Evolutionary conservation across 177 flowering plant species (phyloP).

Genomic region (Tripterygium wilfordii): DNA sequence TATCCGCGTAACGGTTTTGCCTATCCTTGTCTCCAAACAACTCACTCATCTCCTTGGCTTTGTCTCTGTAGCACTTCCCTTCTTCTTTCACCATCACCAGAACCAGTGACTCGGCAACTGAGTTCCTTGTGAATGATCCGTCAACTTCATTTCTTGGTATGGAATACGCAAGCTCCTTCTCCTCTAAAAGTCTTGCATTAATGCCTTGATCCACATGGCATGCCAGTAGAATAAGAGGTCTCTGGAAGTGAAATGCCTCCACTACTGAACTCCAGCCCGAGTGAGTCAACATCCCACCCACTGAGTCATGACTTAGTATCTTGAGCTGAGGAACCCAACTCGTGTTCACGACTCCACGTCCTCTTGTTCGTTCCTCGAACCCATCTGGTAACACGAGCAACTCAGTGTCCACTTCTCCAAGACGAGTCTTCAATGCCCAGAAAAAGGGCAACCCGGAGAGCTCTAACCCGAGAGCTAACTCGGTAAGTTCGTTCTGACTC

Average conservation of each 20-base stretch:
- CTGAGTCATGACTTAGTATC: conserved; percentile 20
- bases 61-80: background rate
- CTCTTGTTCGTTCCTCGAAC: conserved; percentile 25
- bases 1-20: background rate
- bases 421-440: conserved; percentile 25
- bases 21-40: background rate
- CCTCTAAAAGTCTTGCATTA: background rate
- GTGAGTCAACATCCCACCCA: conserved; percentile 14
- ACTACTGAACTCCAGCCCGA: conserved; percentile 17
- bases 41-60: background rate
- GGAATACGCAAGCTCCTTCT: background rate
- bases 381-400: conserved; percentile 16
- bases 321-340: conserved; percentile 32
- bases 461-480: conserved; percentile 38
- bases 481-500: conserved; percentile 17
- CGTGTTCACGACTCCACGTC: conserved; percentile 20
- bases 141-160: background rate
- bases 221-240: conserved; percentile 9
- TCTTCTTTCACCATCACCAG: background rate
- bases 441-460: conserved; percentile 31
- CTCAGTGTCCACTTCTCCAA: background rate
- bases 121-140: background rate
- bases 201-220: background rate
- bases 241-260: conserved; percentile 19
- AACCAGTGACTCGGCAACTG: background rate